Conservation (phyloP, 2,329 filamentous ascomycete species). For the Aureobasidium uvarum region DNA sequence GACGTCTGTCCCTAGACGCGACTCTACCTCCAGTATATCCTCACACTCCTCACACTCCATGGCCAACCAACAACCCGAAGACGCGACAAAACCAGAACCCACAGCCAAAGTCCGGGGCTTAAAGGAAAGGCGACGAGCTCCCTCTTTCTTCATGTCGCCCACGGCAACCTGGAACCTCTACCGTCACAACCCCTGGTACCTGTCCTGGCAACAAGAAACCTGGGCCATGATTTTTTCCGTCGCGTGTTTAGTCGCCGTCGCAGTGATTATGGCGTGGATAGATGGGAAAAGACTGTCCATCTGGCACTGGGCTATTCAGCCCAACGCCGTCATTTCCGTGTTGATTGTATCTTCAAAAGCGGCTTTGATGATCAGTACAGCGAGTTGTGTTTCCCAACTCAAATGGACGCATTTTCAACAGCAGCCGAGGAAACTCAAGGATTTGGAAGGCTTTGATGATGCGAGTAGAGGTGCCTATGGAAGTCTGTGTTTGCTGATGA, state of each 20-base stretch:
- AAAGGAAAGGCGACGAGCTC: background rate
- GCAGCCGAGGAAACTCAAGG: background rate
- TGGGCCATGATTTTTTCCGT: conserved; percentile 18
- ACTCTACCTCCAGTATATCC: background rate
- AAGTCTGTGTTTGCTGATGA: background rate
- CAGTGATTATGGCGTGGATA: conserved; percentile 3
- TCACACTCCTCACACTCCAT: background rate
- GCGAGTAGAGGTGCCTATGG: conserved; percentile 12
- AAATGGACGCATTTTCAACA: conserved; percentile 11
- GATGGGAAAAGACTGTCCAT: conserved; percentile 2
- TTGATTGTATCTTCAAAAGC: conserved; percentile 4
- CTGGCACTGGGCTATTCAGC: conserved; percentile 20
- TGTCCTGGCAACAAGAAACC: conserved; percentile 19
- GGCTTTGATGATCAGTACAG: conserved; percentile 15
- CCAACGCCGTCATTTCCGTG: conserved; percentile 13
- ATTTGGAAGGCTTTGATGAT: conserved; percentile 13
- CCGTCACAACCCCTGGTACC: conserved; percentile 8
- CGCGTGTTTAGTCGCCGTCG: conserved; percentile 2
- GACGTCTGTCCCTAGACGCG: conserved; percentile 2
- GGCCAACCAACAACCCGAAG: background rate
- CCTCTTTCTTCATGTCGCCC: conserved; percentile 2
- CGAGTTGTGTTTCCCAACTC: background rate
- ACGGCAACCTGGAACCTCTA: conserved; percentile 14
- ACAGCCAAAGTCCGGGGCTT: background rate
- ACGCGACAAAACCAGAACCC: background rate